Percentiles rank a stretch among this genome's conserved stretches.
These are phyloP conservation scores for Mucor sp. DNA, from an alignment of 371 early-diverging fungal genomes.

Conservation along the genomic window DNA sequence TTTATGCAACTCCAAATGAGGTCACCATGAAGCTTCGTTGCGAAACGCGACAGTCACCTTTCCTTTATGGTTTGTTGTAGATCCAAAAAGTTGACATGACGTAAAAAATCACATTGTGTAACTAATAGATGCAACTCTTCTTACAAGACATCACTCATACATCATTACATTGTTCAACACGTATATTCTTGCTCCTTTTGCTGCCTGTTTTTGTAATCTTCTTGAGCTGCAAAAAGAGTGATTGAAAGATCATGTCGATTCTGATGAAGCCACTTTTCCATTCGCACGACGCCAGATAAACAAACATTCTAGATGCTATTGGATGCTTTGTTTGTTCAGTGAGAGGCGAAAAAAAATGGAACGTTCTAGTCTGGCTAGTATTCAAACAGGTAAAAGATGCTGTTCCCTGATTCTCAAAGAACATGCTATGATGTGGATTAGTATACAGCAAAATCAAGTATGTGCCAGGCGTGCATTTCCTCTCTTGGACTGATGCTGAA, in stretches of 20 bases:
- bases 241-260: background rate
- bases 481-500: background rate
- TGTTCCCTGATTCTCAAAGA: background rate
- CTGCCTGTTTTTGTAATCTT: background rate
- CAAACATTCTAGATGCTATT: background rate
- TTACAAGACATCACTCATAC: constrained; percentile 8
- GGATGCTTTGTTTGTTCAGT: background rate
- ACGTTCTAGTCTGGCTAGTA: background rate
- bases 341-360: background rate
- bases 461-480: background rate
- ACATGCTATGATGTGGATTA: background rate
- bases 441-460: background rate
- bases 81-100: constrained; percentile 1
- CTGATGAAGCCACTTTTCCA: background rate
- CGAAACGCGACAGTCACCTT: constrained; percentile 7
- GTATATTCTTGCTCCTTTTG: background rate
- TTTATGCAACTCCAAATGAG: constrained; percentile 22
- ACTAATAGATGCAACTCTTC: background rate
- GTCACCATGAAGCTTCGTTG: constrained; percentile 19
- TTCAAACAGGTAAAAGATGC: background rate
- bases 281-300: background rate
- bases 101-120: constrained; percentile 1
- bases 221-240: background rate
- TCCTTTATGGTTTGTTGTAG: background rate
- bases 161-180: background rate